Conservation (phyloP, 108 stramenopile species). For the Parmales sp. region DNA sequence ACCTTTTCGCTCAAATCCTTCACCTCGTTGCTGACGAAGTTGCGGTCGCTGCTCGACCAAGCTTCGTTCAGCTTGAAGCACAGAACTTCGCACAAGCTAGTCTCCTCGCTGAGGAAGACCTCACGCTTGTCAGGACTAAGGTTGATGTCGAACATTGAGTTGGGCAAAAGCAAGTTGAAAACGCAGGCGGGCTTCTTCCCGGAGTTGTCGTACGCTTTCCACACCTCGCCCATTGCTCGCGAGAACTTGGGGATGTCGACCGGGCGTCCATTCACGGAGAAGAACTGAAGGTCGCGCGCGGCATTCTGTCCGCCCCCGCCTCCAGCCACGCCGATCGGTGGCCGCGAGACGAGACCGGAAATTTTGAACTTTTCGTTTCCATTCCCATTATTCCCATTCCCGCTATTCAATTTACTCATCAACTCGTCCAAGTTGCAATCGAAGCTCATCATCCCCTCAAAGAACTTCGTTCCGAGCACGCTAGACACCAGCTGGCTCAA, state of each 20-base stretch:
- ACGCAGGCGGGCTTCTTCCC: conserved; percentile 81
- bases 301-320: conserved; percentile 23
- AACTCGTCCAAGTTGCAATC: conserved; percentile 32
- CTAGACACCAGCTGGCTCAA: conserved; percentile 50
- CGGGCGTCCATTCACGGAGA: conserved; percentile 87
- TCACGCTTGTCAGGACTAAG: conserved; percentile 91
- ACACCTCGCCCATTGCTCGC: conserved; percentile 50
- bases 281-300: conserved; percentile 69
- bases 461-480: conserved; percentile 51
- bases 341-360: conserved; percentile 4
- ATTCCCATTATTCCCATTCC: background rate
- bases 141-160: conserved; percentile 82
- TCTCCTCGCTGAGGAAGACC: conserved; percentile 71
- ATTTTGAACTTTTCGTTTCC: background rate
- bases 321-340: background rate
- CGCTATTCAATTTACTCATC: too few relatives aligned
- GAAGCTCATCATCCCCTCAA: conserved; percentile 35
- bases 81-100: conserved; percentile 37
- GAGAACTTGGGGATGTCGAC: conserved; percentile 82
- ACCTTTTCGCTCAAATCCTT: conserved; percentile 11
- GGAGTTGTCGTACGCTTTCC: conserved; percentile 66
- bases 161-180: conserved; percentile 62
- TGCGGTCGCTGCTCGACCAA: conserved; percentile 50
- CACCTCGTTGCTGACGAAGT: conserved; percentile 46
- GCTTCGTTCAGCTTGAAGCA: conserved; percentile 32